Base-by-base conservation (phyloP, 2,329 filamentous ascomycete genomes). In the Curvularia spicifera region DNA sequence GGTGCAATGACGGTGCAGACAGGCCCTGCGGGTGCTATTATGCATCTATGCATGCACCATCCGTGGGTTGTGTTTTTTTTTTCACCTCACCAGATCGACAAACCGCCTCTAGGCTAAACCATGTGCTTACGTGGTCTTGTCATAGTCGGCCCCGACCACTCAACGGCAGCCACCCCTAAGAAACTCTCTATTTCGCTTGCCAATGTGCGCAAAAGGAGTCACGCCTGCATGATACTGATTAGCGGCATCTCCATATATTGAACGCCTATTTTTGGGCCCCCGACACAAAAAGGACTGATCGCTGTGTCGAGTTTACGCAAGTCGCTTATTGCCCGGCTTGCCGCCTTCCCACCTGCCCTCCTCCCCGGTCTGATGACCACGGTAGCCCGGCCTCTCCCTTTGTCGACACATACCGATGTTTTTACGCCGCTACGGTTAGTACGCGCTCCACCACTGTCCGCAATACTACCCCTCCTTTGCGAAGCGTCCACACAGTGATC, bases 241-340 rank as follows among this genome's bases (percentile, higher is more conserved):
- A 61, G 56, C 56, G 37, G 44, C 48, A 45, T 46, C 58, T 53
- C 50, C 48, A 56, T 58, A 61, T 53, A 61, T 57, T 53, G 54
- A 58, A 63, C 57, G 60, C 59, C 63, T 69, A 68, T 67, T 64
- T 63, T 63, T 61, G 63, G 67, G 56, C 59, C 47, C 59, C 61
- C 56, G 57, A 47, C 48, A 43, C 53, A 53, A 53, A 57, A 53
- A 49, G 66, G 66, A 65, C 61, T 60, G 59, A 66, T 68, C 60
- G 60, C 57, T 60, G 52, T 51, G 53, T 49, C 29, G 45, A 59
- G 46, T 59, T 52, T 51, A 58, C 51, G 55, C 59, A 59, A 57
- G 51, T 59, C 54, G 55, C 53, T 61, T 61, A 57, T 59, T 60
- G 57, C 61, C 48, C 59, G 50, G 48, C 56, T 57, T 65, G 61